These are phyloP conservation scores for Garcia nutans DNA, from an alignment of 345 rosid species.

Conservation along the genomic window DNA sequence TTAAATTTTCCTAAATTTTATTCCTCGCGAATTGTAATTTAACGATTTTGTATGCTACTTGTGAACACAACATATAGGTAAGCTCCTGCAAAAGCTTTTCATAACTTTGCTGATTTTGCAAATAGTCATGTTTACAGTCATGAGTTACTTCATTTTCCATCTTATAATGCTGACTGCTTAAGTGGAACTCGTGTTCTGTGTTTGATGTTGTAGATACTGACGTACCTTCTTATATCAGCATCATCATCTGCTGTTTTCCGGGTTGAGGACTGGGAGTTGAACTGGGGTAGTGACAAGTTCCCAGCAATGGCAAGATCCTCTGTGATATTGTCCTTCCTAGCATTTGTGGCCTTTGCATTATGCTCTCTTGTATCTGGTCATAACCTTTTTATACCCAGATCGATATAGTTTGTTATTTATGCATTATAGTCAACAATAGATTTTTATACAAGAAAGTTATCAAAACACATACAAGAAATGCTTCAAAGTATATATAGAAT, in stretches of 20 bases:
- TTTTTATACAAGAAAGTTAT: neutral
- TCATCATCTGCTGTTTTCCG: conserved; percentile 81
- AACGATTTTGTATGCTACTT: neutral
- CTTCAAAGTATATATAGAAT: conserved; percentile 6
- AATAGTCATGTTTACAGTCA: neutral
- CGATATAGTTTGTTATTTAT: conserved; percentile 20
- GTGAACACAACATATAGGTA: too few relatives aligned
- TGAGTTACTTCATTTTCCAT: neutral
- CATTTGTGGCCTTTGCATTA: conserved; percentile 65
- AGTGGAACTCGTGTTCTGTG: neutral
- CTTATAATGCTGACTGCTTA: conserved; percentile 5
- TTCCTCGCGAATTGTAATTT: neutral
- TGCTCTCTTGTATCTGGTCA: conserved; percentile 74
- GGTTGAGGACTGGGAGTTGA: conserved; percentile 76
- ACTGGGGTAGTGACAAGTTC: conserved; percentile 84
- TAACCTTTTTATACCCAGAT: conserved; percentile 49
- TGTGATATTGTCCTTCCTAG: conserved; percentile 55
- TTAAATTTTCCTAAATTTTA: neutral
- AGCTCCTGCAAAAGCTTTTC: neutral
- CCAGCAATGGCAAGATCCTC: conserved; percentile 78
- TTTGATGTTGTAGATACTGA: conserved; percentile 49
- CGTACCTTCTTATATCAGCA: conserved; percentile 83
- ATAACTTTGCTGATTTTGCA: neutral
- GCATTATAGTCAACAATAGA: neutral
- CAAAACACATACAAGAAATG: neutral